These are phyloP conservation scores for Chondrus crispus DNA, from an alignment of 23 red algal genomes.

Conservation along the genomic window DNA sequence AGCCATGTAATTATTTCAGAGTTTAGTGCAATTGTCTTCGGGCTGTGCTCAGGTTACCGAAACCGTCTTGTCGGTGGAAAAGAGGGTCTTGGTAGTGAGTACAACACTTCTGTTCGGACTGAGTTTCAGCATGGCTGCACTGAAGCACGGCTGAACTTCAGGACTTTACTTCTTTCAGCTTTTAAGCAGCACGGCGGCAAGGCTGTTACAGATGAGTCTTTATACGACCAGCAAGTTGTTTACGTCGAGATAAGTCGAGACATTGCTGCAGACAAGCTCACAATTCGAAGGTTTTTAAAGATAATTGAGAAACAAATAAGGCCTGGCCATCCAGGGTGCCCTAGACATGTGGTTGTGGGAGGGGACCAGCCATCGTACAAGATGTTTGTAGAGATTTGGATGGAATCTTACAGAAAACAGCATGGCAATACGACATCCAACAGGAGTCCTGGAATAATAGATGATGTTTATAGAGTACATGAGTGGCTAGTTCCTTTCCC, in stretches of 20 bases:
- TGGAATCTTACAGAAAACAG: background rate
- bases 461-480: background rate
- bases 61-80: no score
- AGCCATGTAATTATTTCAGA: no score
- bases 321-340: background rate
- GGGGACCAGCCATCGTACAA: background rate
- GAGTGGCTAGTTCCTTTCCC: constrained; percentile 5
- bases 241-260: background rate
- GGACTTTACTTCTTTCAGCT: background rate
- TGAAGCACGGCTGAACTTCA: no score
- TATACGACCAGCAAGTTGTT: background rate
- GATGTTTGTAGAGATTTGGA: background rate
- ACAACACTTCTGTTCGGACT: no score
- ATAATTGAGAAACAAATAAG: background rate
- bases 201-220: background rate
- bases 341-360: background rate
- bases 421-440: background rate
- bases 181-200: background rate
- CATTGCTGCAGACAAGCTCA: background rate
- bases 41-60: no score
- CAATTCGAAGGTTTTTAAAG: background rate
- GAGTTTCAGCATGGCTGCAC: no score
- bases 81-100: no score
- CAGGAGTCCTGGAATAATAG: background rate
- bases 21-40: no score